Conservation (phyloP, 352 stramenopile species). For the Hyaloperonospora brassicae region DNA sequence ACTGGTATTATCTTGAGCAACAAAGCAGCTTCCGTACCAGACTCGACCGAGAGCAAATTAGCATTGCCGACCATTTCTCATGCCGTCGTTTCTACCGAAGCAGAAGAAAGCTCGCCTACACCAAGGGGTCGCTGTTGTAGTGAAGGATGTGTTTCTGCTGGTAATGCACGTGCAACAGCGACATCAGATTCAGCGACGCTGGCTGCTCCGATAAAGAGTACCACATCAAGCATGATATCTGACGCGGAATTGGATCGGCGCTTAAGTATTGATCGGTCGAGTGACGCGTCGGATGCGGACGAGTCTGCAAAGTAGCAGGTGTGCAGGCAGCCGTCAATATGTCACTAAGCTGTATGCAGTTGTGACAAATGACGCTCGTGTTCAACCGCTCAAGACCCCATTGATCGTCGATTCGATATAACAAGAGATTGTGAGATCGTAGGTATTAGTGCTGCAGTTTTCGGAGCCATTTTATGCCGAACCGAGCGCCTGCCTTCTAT, state of each 20-base stretch:
- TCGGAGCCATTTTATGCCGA: too few species aligned
- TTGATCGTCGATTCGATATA: too few species aligned
- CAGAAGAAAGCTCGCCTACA: constrained; percentile 11
- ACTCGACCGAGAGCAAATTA: constrained; percentile 8
- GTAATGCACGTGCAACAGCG: constrained; percentile 2
- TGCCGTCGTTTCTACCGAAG: background rate
- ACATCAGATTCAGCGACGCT: constrained; percentile 11
- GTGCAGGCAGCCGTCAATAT: too few species aligned
- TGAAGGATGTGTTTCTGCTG: constrained; percentile 19
- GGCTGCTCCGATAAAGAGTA: constrained; percentile 34
- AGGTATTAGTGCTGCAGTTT: too few species aligned
- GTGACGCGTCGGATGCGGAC: constrained; percentile 21
- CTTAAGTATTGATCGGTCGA: constrained; percentile 35
- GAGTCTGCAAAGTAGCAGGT: constrained; percentile 9
- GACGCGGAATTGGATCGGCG: constrained; percentile 43
- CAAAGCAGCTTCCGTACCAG: constrained; percentile 1
- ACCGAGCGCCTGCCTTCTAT: too few species aligned
- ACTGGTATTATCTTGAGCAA: constrained; percentile 2
- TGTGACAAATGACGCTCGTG: too few species aligned
- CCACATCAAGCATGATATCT: constrained; percentile 42
- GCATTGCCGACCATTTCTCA: constrained; percentile 10
- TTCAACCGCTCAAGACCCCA: too few species aligned
- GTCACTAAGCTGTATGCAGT: too few species aligned
- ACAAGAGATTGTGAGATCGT: too few species aligned
- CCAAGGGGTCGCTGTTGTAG: constrained; percentile 19